Conservation (phyloP, 208 protist genomes). For the Leishmania lainsoni region DNA sequence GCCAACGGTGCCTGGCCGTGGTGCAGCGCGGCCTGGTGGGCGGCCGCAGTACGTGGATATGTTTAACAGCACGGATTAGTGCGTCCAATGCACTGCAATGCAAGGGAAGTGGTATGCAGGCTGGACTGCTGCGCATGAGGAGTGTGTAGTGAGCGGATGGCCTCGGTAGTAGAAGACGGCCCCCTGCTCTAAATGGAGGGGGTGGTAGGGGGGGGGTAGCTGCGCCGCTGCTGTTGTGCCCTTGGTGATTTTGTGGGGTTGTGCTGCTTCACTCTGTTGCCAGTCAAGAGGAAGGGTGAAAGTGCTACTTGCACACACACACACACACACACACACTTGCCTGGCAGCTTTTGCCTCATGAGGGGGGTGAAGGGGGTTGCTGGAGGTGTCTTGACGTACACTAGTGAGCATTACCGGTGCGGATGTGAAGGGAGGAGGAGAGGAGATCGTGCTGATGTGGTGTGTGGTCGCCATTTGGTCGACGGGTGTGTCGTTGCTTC, state of each 20-base stretch:
- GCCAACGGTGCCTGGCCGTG: conserved; percentile 28
- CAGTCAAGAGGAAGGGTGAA: too few species aligned
- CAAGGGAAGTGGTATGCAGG: background rate
- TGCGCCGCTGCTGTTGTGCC: background rate
- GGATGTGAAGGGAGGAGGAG: background rate
- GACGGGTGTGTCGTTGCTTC: background rate
- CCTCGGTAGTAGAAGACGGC: background rate
- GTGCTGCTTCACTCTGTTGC: background rate
- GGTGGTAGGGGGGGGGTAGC: too few species aligned
- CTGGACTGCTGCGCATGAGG: background rate
- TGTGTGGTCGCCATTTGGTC: background rate
- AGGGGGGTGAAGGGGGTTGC: background rate
- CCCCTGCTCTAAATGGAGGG: background rate
- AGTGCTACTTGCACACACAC: background rate
- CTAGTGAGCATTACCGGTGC: background rate
- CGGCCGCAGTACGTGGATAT: conserved; percentile 82
- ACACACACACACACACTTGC: background rate
- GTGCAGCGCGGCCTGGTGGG: conserved; percentile 15
- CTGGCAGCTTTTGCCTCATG: background rate
- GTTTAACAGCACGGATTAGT: conserved; percentile 55
- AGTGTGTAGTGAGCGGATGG: background rate
- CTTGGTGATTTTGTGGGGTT: background rate
- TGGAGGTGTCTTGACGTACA: background rate
- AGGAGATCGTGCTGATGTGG: background rate
- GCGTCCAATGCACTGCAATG: background rate